A percentile compares a stretch with the other conserved stretches of the same genome.
These are phyloP conservation scores for Podaxis sp. DNA, from an alignment of 768 basidiomycete species.

Conservation along the genomic window DNA sequence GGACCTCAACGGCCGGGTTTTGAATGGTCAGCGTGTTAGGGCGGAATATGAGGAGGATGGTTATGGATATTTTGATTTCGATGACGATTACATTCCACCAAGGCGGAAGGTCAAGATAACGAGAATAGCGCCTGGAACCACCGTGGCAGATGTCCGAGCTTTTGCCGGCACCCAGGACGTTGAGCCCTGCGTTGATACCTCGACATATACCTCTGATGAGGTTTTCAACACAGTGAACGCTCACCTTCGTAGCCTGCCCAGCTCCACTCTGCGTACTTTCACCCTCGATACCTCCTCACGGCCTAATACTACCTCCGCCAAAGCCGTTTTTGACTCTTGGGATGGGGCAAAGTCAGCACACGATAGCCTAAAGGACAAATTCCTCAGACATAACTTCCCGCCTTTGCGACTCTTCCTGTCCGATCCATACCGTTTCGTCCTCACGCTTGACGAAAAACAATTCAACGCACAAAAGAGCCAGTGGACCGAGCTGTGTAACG, in stretches of 20 bases:
- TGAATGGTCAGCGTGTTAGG: slow-evolving; percentile 43
- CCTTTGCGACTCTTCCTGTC: slow-evolving; percentile 41
- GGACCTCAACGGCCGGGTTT: slow-evolving; percentile 32
- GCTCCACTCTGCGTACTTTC: slow-evolving; percentile 1
- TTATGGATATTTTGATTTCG: slow-evolving; percentile 1
- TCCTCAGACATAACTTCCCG: slow-evolving; percentile 28
- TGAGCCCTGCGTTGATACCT: neutral
- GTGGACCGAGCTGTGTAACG: slow-evolving; percentile 46
- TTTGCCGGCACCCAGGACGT: slow-evolving; percentile 6
- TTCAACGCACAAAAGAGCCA: slow-evolving; percentile 47
- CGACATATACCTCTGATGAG: neutral
- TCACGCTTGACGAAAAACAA: slow-evolving; percentile 45
- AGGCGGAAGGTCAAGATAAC: slow-evolving; percentile 1
- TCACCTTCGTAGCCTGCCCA: slow-evolving; percentile 4
- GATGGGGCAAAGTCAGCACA: slow-evolving; percentile 43
- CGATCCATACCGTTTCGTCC: slow-evolving; percentile 48
- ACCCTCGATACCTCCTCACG: slow-evolving; percentile 6
- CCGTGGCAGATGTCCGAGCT: neutral
- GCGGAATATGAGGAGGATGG: slow-evolving; percentile 44
- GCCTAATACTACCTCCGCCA: slow-evolving; percentile 22
- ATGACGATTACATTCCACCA: neutral
- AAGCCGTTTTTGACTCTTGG: slow-evolving; percentile 47
- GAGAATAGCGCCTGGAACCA: slow-evolving; percentile 4
- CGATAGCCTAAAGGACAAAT: slow-evolving; percentile 31
- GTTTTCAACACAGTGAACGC: slow-evolving; percentile 8